These are phyloP conservation scores for Talaromyces liani DNA, from an alignment of 495 filamentous ascomycete genomes.

Conservation along the genomic window DNA sequence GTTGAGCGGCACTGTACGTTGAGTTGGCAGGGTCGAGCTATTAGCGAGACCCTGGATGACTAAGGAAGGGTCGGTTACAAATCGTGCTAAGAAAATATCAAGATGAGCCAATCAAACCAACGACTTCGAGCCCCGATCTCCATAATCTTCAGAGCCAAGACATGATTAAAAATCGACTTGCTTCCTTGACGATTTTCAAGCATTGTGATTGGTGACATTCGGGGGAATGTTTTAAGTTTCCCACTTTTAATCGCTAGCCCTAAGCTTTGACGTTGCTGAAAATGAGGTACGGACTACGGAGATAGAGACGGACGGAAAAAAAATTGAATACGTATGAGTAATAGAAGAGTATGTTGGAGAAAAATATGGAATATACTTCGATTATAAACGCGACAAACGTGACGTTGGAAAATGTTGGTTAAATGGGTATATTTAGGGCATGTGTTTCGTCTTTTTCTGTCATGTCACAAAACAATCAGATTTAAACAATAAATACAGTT, in stretches of 20 bases:
- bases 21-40: no score
- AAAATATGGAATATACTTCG: background rate
- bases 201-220: background rate
- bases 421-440: background rate
- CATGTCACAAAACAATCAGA: background rate
- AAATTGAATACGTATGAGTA: background rate
- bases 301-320: background rate
- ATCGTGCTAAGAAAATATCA: background rate
- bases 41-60: no score
- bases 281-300: background rate
- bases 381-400: background rate
- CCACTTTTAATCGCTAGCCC: no score
- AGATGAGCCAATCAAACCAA: background rate
- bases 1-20: no score
- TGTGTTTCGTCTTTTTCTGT: background rate
- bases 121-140: background rate
- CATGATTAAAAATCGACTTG: background rate
- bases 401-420: background rate
- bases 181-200: background rate
- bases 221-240: background rate
- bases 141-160: background rate
- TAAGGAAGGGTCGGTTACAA: no score
- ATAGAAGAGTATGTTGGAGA: background rate
- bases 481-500: no score
- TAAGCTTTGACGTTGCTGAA: background rate